phyloP scores from a whole-genome alignment of 192 early-diverging fungal species.

The Coemansia sp. region DNA sequence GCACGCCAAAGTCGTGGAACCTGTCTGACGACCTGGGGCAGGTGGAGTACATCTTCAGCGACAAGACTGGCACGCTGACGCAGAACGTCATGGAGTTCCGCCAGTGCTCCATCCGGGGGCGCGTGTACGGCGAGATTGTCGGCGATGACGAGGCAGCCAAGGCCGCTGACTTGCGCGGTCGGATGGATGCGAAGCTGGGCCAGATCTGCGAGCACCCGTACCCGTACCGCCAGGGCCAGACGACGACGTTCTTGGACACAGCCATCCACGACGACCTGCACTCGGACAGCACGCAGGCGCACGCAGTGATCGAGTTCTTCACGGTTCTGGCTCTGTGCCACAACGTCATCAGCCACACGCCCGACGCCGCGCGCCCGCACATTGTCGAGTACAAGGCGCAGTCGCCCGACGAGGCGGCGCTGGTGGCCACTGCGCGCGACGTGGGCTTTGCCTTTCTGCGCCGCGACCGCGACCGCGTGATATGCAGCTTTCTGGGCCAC shows the following conservation, averaged over 20 bases:
- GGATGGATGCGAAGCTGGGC: slow-evolving; percentile 63
- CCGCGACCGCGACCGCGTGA: slow-evolving; percentile 68
- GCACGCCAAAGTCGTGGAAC: slow-evolving; percentile 87
- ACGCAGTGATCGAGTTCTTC: slow-evolving; percentile 77
- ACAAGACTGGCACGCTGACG: slow-evolving; percentile 97
- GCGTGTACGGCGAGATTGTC: slow-evolving; percentile 70
- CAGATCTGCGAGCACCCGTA: slow-evolving; percentile 58
- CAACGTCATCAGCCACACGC: slow-evolving; percentile 72
- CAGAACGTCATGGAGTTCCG: slow-evolving; percentile 97
- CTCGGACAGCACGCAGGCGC: slow-evolving; percentile 59
- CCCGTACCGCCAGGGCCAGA: slow-evolving; percentile 61
- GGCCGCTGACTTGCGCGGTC: slow-evolving; percentile 26
- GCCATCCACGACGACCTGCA: slow-evolving; percentile 65
- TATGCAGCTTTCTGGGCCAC: slow-evolving; percentile 75
- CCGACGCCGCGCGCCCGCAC: slow-evolving; percentile 54
- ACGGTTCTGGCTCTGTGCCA: slow-evolving; percentile 86
- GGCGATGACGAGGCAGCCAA: slow-evolving; percentile 27
- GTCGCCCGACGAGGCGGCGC: slow-evolving; percentile 92
- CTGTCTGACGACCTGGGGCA: slow-evolving; percentile 92
- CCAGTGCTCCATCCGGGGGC: slow-evolving; percentile 85
- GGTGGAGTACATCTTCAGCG: slow-evolving; percentile 95
- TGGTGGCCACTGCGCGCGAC: slow-evolving; percentile 84
- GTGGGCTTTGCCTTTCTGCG: slow-evolving; percentile 81
- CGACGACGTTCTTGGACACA: slow-evolving; percentile 72
- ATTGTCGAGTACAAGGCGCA: slow-evolving; percentile 86